Evolutionary conservation across 257 asterid species (phyloP).

Genomic region (Gentiana dahurica): DNA sequence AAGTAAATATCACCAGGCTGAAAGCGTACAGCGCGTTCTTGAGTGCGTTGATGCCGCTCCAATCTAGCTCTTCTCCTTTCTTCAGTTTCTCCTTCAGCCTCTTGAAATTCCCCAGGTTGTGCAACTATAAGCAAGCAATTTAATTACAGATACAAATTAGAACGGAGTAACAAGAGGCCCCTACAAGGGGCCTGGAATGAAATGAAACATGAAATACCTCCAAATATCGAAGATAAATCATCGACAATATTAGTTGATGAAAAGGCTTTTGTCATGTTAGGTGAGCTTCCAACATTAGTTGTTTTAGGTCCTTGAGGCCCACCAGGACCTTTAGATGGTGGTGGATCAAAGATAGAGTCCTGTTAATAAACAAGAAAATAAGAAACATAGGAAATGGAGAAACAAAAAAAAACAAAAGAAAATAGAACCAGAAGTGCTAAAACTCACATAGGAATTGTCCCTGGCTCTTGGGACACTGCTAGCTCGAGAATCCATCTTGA

Average conservation of each 20-base stretch:
- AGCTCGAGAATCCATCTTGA: constrained; percentile 64
- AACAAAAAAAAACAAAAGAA: constrained; percentile 1
- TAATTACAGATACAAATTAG: constrained; percentile 13
- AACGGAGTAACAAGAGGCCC: constrained; percentile 10
- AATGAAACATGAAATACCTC: constrained; percentile 35
- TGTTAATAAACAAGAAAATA: constrained; percentile 20
- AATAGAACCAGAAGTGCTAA: constrained; percentile 6
- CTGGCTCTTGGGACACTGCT: constrained; percentile 85
- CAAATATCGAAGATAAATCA: constrained; percentile 90
- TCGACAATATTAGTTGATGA: constrained; percentile 72
- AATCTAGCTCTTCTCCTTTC: constrained; percentile 93
- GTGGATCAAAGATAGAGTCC: constrained; percentile 71
- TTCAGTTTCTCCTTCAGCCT: constrained; percentile 89
- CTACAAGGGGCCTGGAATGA: neutral
- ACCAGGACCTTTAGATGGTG: constrained; percentile 50
- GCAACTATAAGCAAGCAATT: constrained; percentile 31
- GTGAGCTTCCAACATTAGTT: constrained; percentile 47
- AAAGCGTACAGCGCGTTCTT: constrained; percentile 79
- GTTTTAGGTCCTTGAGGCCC: constrained; percentile 61
- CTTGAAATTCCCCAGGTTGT: constrained; percentile 72
- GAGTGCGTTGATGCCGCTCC: constrained; percentile 93
- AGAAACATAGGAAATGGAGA: constrained; percentile 4
- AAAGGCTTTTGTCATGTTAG: constrained; percentile 71
- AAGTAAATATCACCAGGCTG: neutral
- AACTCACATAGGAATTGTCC: constrained; percentile 59